Conservation (phyloP, 495 filamentous ascomycete species). For the Parachaetomium inaequale region DNA sequence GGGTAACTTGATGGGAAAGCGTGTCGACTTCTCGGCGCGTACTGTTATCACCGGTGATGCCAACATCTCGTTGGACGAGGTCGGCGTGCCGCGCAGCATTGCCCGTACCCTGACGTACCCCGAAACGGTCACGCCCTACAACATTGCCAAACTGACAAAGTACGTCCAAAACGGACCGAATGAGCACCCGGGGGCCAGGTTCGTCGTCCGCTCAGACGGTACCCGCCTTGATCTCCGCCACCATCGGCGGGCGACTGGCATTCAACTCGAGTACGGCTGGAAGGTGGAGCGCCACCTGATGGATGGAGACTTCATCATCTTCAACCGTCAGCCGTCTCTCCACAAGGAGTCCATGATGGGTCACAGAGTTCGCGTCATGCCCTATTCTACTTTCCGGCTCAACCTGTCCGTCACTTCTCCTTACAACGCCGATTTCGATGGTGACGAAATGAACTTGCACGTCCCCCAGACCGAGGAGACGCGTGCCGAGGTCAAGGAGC, state of each 20-base stretch:
- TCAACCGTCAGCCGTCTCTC: conserved; percentile 97
- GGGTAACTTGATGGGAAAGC: conserved; percentile 99
- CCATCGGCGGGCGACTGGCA: conserved; percentile 75
- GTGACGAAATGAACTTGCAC: conserved; percentile 98
- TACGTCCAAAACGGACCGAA: conserved; percentile 91
- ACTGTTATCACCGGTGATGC: conserved; percentile 99
- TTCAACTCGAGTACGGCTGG: conserved; percentile 91
- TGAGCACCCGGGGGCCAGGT: conserved; percentile 90
- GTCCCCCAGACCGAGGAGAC: conserved; percentile 98
- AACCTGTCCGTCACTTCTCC: conserved; percentile 97
- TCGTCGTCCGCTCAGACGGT: conserved; percentile 87
- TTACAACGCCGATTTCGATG: conserved; percentile 99
- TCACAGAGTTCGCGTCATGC: conserved; percentile 95
- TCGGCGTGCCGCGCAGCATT: conserved; percentile 88
- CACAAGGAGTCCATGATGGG: conserved; percentile 99
- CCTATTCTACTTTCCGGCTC: conserved; percentile 94
- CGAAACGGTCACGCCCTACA: conserved; percentile 96
- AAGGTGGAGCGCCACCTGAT: conserved; percentile 95
- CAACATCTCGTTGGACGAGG: conserved; percentile 91
- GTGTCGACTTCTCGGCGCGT: conserved; percentile 98
- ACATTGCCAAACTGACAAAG: conserved; percentile 85
- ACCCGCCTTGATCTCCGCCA: conserved; percentile 91
- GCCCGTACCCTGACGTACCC: conserved; percentile 90
- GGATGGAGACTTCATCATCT: conserved; percentile 95
- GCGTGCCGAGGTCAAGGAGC: conserved; percentile 81